Percentiles rank a stretch among this genome's conserved stretches.
phyloP scores from a whole-genome alignment of 2,329 filamentous ascomycete genomes.

The Lasiodiplodia sp. region DNA sequence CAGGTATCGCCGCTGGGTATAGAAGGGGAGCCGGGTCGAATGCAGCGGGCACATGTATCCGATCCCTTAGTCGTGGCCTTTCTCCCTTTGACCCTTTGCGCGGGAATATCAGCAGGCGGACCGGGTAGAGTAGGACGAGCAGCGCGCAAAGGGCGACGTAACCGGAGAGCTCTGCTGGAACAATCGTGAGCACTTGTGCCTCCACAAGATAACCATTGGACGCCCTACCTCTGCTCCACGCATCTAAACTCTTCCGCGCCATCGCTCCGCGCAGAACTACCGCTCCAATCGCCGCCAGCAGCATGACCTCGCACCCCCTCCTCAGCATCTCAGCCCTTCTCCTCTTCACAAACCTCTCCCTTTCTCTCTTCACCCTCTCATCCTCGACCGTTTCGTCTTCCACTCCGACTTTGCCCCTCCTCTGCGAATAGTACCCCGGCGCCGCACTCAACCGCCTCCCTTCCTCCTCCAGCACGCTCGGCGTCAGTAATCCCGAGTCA shows the following conservation, averaged over 20 bases:
- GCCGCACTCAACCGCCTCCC: slow-evolving; percentile 44
- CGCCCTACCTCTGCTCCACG: slow-evolving; percentile 51
- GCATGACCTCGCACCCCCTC: slow-evolving; percentile 61
- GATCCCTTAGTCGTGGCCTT: slow-evolving; percentile 41
- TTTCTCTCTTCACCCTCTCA: slow-evolving; percentile 47
- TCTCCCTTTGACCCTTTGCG: not conserved
- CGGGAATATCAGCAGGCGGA: slow-evolving; percentile 43
- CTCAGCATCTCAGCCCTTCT: slow-evolving; percentile 91
- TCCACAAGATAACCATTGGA: slow-evolving; percentile 12
- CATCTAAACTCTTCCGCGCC: slow-evolving; percentile 38
- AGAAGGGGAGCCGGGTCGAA: slow-evolving; percentile 93
- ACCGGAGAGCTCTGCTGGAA: slow-evolving; percentile 49
- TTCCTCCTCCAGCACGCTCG: slow-evolving; percentile 57
- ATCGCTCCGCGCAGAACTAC: slow-evolving; percentile 52
- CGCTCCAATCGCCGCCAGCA: slow-evolving; percentile 61
- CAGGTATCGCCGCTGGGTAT: slow-evolving; percentile 79
- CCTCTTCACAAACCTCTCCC: slow-evolving; percentile 78
- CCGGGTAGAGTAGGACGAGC: slow-evolving; percentile 47
- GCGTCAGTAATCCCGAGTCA: slow-evolving; percentile 51
- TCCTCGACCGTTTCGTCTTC: slow-evolving; percentile 36
- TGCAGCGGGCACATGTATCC: slow-evolving; percentile 71
- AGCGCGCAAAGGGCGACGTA: slow-evolving; percentile 45
- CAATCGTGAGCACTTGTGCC: slow-evolving; percentile 35
- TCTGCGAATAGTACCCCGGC: slow-evolving; percentile 46
- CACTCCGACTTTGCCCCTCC: slow-evolving; percentile 1